phyloP scores from a whole-genome alignment of 352 stramenopile species.

The Pythium brachiatum region DNA sequence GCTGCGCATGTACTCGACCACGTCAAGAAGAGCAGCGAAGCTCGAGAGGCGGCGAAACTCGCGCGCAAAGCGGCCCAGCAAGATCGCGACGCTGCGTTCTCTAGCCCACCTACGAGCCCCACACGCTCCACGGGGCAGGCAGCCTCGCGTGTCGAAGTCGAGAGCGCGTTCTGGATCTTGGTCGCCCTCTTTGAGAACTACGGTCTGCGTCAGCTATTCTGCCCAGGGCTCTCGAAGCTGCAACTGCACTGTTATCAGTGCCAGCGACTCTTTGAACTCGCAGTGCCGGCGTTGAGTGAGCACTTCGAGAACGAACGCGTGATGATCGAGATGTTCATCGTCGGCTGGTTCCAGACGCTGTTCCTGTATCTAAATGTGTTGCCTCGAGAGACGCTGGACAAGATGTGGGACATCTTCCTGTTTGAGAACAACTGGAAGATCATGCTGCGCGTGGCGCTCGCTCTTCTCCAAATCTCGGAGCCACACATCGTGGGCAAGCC shows the following conservation, averaged over 20 bases:
- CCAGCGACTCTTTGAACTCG: conserved; percentile 62
- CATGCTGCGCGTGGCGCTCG: conserved; percentile 65
- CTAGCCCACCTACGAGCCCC: conserved; percentile 30
- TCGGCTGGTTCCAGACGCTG: conserved; percentile 88
- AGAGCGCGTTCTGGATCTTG: conserved; percentile 79
- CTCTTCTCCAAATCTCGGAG: conserved; percentile 66
- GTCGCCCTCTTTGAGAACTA: conserved; percentile 82
- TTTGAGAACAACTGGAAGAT: conserved; percentile 88
- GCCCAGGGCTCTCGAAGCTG: conserved; percentile 61
- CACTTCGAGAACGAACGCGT: conserved; percentile 81
- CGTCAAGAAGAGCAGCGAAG: conserved; percentile 69
- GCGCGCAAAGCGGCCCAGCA: conserved; percentile 12
- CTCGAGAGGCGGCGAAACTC: conserved; percentile 23
- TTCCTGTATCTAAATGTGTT: conserved; percentile 87
- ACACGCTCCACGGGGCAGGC: conserved; percentile 27
- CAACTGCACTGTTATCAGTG: conserved; percentile 83
- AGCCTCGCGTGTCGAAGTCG: conserved; percentile 51
- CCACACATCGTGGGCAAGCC: conserved; percentile 55
- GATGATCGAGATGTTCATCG: conserved; percentile 84
- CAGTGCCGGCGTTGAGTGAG: conserved; percentile 47
- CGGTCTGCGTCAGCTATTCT: conserved; percentile 76
- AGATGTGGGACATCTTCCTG: conserved; percentile 87
- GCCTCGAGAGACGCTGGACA: conserved; percentile 59
- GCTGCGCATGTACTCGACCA: conserved; percentile 77
- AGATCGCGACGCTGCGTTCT: neutral